Base-by-base conservation (phyloP, 2,329 filamentous ascomycete genomes). In the Phialophora tarda region DNA sequence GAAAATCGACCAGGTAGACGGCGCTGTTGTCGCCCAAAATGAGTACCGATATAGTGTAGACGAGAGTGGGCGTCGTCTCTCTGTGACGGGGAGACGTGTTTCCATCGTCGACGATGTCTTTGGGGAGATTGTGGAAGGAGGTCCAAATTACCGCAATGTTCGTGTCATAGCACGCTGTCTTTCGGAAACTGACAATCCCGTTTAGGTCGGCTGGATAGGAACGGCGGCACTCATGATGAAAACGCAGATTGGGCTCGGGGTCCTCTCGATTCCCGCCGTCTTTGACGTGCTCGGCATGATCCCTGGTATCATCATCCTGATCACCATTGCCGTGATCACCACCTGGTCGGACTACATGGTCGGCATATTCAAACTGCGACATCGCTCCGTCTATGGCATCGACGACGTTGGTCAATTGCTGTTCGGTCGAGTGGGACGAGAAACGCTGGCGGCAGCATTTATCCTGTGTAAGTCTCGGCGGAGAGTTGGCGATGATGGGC, bases 341-440 rank as follows among this genome's bases (percentile, higher is more conserved):
- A 83, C 83, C 0, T 82, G 74, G 66, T 68, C 66, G 21, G 55
- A 66, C 59, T 74, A 66, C 53, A 65, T 66, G 14, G 28, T 61
- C 30, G 53, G 59, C 28, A 57, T 67, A 2, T 59, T 55, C 57
- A 73, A 78, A 84, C 72, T 80, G 80, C 44, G 79, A 79, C 5
- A 76, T 83, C 47, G 76, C 85, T 2, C 79, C 41, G 75, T 84
- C 59, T 86, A 85, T 67, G 77, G 83, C n/a, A 81, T 82, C 65
- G 74, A 76, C 26, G 81, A 86, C 63, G 80, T 82, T 0, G 79
- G 80, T 26, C 84, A 82, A 62, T 83, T 86, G 71, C 80, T 78
- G 14, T 83, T 85, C 50, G 81, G 83, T 28, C 84, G 88, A 64
- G 88, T 89, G 84, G 85, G 84, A 1, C 74, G 83, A 26, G 78